These are phyloP conservation scores for Exidia glandulosa DNA, from an alignment of 768 basidiomycete genomes.

Conservation along the genomic window DNA sequence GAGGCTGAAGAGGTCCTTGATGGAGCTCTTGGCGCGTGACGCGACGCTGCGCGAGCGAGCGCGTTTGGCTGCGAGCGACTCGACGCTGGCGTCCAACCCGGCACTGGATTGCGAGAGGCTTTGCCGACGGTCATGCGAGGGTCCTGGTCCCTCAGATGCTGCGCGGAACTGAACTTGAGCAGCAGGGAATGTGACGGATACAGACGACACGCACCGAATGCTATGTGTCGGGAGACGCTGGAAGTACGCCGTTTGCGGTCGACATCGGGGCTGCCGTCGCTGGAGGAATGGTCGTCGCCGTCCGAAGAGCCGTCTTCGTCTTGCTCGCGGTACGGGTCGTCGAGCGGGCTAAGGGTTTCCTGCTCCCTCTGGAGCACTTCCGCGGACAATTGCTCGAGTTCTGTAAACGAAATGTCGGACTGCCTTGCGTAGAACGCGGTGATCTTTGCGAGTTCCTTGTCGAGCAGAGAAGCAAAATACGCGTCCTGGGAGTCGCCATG, in stretches of 20 bases:
- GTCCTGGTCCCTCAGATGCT: background rate
- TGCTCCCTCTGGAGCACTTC: conserved; percentile 51
- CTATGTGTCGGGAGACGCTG: background rate
- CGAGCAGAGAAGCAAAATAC: conserved; percentile 63
- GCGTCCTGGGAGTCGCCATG: conserved; percentile 33
- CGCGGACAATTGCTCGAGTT: conserved; percentile 46
- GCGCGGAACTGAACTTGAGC: background rate
- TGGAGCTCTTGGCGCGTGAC: background rate
- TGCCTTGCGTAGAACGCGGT: conserved; percentile 66
- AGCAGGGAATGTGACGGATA: background rate
- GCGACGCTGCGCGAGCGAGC: background rate
- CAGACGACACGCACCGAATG: background rate
- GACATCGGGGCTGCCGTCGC: background rate
- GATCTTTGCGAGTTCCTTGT: conserved; percentile 77
- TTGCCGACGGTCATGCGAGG: background rate
- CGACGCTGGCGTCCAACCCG: background rate
- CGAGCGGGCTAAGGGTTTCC: conserved; percentile 30
- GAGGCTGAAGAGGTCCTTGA: background rate
- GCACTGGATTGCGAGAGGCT: background rate
- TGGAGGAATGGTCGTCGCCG: conserved; percentile 27
- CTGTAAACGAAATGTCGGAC: conserved; percentile 57
- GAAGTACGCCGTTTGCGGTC: background rate
- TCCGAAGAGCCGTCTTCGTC: conserved; percentile 52
- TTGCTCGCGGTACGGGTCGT: conserved; percentile 28
- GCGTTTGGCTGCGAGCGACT: background rate